Base-by-base conservation (phyloP, 306 rosid species). In the Sphenostylis stenocarpa region DNA sequence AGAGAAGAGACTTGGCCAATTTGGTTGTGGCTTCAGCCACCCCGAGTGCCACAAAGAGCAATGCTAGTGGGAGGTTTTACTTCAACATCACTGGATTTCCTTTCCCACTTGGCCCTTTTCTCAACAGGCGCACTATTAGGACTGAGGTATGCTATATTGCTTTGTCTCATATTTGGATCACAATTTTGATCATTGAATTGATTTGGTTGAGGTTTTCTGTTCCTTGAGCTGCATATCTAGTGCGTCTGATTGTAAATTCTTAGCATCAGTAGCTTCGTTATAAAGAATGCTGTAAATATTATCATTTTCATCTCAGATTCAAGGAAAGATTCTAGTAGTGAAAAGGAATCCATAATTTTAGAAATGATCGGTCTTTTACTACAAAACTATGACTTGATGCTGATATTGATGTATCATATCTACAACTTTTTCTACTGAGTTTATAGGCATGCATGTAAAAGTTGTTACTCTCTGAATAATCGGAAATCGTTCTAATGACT, bases 11-110 rank as follows among this genome's bases (percentile, higher is more conserved):
- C 70, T 72, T 84, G 55, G 23, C 79, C 86, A 67, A 63, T 82
- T 79, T 86, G 81, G 87, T 87, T 24, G 85, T 87, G 49, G 89
- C 94, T 83, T 87, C 92, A 6, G 70, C 93, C 65, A 84, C 79
- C 39, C 44, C 81, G 23, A 29, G 70, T 53, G 34, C 73, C 39
- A 28, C 83, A 62, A 67, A 83, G 4, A 74, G 75, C 51, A 86
- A 66, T 29, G 65, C 58, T 12, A 78, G 85, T 39, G 93, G 88
- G 38, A 93, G 96, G 73, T 95, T 95, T 83, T 95, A 95, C 90
- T 92, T 91, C 90, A 95, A 95, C 72, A 72, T 95, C 85, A 95
- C 98, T 28, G 99, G 98, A 0, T 92, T 95, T 78, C 99, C 99
- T 73, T 95, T 95, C 79, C 99, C 99, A 49, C 89, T 95, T 48